These are phyloP conservation scores for Heterobasidion irregulare DNA, from an alignment of 1,284 basidiomycete genomes.

Conservation along the genomic window DNA sequence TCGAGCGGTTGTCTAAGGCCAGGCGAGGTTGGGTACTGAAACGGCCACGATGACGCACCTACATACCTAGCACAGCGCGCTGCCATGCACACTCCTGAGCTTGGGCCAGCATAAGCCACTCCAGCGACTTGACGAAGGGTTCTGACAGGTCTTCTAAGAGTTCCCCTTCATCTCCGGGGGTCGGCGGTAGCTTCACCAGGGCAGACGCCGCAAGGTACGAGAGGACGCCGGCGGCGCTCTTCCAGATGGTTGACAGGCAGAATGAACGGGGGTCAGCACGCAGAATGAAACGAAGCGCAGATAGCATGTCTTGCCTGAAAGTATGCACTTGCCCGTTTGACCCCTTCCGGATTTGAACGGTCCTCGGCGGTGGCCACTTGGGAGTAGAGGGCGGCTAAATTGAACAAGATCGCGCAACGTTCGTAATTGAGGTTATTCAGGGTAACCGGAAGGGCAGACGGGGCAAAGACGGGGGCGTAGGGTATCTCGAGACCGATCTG, in stretches of 20 bases:
- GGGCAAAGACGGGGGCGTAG: slow-evolving; percentile 65
- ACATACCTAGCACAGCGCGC: slow-evolving; percentile 73
- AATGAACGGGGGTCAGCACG: not conserved
- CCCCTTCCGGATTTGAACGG: slow-evolving; percentile 66
- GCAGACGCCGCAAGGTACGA: slow-evolving; percentile 53
- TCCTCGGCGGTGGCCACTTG: slow-evolving; percentile 62
- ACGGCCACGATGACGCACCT: slow-evolving; percentile 2
- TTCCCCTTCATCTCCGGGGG: slow-evolving; percentile 41
- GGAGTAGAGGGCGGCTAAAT: slow-evolving; percentile 77
- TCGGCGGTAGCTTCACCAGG: slow-evolving; percentile 45
- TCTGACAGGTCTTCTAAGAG: slow-evolving; percentile 57
- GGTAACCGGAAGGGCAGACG: slow-evolving; percentile 49
- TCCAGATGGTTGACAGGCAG: not conserved
- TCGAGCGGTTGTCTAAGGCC: slow-evolving; percentile 66
- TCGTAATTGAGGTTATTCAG: slow-evolving; percentile 76
- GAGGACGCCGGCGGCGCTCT: slow-evolving; percentile 77
- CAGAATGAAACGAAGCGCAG: not conserved
- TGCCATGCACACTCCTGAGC: slow-evolving; percentile 98
- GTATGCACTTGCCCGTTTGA: slow-evolving; percentile 63
- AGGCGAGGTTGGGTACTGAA: not conserved
- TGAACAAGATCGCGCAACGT: slow-evolving; percentile 71
- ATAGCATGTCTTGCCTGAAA: slow-evolving; percentile 52
- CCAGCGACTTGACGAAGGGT: slow-evolving; percentile 56
- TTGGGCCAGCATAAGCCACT: slow-evolving; percentile 84
- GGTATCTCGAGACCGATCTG: slow-evolving; percentile 76